These are phyloP conservation scores for Solanum dulcamara DNA, from an alignment of 257 asterid genomes.

Conservation along the genomic window DNA sequence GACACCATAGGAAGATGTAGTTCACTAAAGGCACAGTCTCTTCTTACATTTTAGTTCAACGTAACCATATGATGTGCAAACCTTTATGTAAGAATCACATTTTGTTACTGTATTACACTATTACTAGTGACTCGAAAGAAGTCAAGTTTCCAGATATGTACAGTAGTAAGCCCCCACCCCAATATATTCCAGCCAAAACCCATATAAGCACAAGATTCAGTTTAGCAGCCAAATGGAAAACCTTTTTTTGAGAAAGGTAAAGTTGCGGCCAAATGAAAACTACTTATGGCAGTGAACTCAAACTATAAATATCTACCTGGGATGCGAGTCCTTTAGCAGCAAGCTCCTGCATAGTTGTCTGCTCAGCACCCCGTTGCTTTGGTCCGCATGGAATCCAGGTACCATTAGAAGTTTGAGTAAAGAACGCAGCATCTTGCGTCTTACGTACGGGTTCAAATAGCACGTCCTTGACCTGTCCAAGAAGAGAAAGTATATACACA, in stretches of 20 bases:
- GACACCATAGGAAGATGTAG: not conserved
- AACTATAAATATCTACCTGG: constrained; percentile 33
- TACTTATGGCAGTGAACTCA: not conserved
- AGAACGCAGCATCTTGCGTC: constrained; percentile 93
- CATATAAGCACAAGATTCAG: not conserved
- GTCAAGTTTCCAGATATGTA: not conserved
- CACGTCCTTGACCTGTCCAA: constrained; percentile 81
- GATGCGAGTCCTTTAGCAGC: constrained; percentile 78
- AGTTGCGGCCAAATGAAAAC: not conserved
- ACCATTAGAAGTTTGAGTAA: constrained; percentile 44
- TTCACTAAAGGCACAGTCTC: not conserved
- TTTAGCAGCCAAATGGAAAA: not conserved
- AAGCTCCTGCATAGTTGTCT: constrained; percentile 80
- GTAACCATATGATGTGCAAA: not conserved
- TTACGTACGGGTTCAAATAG: constrained; percentile 94
- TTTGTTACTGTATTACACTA: not conserved
- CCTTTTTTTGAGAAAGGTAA: not conserved
- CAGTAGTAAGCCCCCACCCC: not conserved
- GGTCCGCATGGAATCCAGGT: constrained; percentile 92
- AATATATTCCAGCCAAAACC: not conserved
- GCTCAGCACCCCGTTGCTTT: constrained; percentile 71
- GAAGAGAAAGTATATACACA: not conserved
- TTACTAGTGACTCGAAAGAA: not conserved
- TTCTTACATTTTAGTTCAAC: not conserved
- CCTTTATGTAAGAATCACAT: not conserved